Base-by-base conservation (phyloP, 768 basidiomycete species). In the Lentinula guzmanii region DNA sequence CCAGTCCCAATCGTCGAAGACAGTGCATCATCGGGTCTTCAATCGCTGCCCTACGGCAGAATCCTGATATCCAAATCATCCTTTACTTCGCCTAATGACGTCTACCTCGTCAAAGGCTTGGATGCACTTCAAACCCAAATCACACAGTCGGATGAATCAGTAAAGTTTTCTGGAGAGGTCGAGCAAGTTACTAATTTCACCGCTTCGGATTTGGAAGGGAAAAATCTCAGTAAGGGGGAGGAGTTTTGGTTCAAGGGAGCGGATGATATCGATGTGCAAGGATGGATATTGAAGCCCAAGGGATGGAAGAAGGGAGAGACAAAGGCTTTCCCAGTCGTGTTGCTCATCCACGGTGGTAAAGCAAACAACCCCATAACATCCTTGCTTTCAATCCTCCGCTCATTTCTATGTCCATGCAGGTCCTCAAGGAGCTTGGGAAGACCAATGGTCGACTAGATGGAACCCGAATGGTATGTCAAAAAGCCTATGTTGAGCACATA, bases 201-300 rank as follows among this genome's bases (percentile, higher is more conserved):
- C 0, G 77, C 76, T 45, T 70, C 77, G 8, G 79, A 78, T 5
- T 72, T 94, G 54, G 72, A 79, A 54, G 80, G 75, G 7, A 92
- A 89, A 72, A 61, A 73, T 24, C 76, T 96, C 42, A 75, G 76
- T 60, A 68, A 71, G 7, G 91, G 89, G 13, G 88, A 95, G 66
- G 86, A 91, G 61, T 91, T 98, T 69, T 93, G 88, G 86, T 98
- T 97, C 76, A 82, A 85, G 62, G 96, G 96, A 9, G 91, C 91
- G 3, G 74, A 87, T 65, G 82, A 84, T 9, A 83, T 81, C 70
- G 68, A 83, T 34, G 86, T 98, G 15, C 95, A 97, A 50, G 94
- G 93, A 5, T 98, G 89, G 89, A 76, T 86, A 13, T 65, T 94
- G 59, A 91, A 87, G 65, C 96, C 96, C 7, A 81, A 82, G 35